These are phyloP conservation scores for Fusarium odoratissimum DNA, from an alignment of 2,329 filamentous ascomycete species.

Conservation along the genomic window DNA sequence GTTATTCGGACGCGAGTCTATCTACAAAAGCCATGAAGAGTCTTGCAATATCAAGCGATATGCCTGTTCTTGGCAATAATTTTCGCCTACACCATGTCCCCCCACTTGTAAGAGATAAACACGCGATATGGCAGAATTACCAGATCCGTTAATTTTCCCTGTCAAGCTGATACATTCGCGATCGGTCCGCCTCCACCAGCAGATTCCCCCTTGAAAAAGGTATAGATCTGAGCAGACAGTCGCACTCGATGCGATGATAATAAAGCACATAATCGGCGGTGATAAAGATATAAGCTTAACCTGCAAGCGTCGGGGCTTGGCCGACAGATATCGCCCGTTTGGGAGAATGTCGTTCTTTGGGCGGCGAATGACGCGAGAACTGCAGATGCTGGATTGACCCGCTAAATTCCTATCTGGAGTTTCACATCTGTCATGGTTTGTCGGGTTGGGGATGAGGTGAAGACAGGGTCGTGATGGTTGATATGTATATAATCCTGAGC, in stretches of 20 bases:
- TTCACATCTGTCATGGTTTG: constrained; percentile 9
- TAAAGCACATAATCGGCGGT: neutral
- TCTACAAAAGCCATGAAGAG: too few relatives aligned
- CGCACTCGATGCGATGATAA: neutral
- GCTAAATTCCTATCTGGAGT: constrained; percentile 28
- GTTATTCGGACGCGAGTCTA: too few relatives aligned
- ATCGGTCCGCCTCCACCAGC: neutral
- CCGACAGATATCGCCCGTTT: constrained; percentile 35
- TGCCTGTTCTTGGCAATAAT: neutral
- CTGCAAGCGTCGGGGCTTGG: constrained; percentile 10
- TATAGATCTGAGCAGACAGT: neutral
- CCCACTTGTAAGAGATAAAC: neutral
- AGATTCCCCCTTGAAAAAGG: neutral
- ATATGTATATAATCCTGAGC: constrained; percentile 34
- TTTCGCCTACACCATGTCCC: neutral
- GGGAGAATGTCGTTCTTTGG: constrained; percentile 39
- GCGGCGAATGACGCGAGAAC: constrained; percentile 40
- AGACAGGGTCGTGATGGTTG: constrained; percentile 12
- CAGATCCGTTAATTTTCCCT: neutral
- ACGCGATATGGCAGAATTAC: neutral
- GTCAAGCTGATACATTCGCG: neutral
- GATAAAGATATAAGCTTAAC: constrained; percentile 30
- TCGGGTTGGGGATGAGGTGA: neutral
- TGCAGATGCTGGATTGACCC: constrained; percentile 22
- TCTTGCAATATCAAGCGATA: neutral